phyloP scores from a whole-genome alignment of 169 alveolate genomes.

The Miamiensis avidus region DNA sequence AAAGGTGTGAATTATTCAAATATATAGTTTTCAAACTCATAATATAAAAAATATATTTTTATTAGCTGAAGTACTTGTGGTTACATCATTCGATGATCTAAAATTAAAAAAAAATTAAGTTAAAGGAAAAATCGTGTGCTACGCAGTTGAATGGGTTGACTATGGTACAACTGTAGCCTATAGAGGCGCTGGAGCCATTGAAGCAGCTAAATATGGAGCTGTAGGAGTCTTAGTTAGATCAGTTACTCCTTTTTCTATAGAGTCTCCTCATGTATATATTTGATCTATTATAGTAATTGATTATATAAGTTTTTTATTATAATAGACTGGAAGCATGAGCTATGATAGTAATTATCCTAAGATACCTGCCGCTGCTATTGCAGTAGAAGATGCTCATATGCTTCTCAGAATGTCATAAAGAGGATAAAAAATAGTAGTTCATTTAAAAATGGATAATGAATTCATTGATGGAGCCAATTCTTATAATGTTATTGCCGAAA shows the following conservation, averaged over 20 bases:
- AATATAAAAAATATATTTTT: too few relatives aligned
- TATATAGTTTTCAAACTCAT: too few relatives aligned
- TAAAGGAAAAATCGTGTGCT: constrained; percentile 36
- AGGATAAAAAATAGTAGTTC: constrained; percentile 25
- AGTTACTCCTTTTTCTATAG: constrained; percentile 29
- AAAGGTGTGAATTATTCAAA: too few relatives aligned
- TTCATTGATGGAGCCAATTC: too few relatives aligned
- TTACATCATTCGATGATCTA: constrained; percentile 41
- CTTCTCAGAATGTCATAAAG: constrained; percentile 36
- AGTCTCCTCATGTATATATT: too few relatives aligned
- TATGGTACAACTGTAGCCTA: constrained; percentile 20
- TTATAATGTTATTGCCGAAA: constrained; percentile 28
- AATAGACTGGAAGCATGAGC: too few relatives aligned
- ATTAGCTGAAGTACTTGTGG: constrained; percentile 38
- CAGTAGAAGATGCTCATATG: constrained; percentile 51
- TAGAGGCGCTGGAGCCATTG: constrained; percentile 26
- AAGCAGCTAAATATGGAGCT: constrained; percentile 39
- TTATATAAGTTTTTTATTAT: too few relatives aligned
- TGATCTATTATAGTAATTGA: too few relatives aligned
- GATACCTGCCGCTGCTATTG: constrained; percentile 45
- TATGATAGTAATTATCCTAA: neutral
- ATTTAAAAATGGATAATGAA: too few relatives aligned
- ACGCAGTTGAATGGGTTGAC: constrained; percentile 26
- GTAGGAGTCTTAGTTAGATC: constrained; percentile 37
- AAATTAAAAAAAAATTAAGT: constrained; percentile 28